Conservation (phyloP, 1,139 yeast species). For the Lodderomyces elongisporus region DNA sequence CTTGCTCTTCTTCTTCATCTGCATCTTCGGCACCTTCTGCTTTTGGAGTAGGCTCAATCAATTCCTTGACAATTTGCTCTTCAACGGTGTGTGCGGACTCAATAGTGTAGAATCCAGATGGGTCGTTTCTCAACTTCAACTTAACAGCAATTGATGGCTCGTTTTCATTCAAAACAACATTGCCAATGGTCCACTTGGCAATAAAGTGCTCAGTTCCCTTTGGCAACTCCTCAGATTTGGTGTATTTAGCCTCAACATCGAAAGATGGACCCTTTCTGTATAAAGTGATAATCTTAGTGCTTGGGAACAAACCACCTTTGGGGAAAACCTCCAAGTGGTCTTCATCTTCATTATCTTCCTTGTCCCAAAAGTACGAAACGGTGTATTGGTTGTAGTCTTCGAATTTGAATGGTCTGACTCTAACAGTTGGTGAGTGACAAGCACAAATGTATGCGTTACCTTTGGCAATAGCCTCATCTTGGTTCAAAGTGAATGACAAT, state of each 20-base stretch:
- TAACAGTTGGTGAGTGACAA: conserved; percentile 96
- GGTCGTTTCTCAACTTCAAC: conserved; percentile 93
- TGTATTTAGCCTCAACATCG: conserved; percentile 80
- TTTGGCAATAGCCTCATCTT: conserved; percentile 98
- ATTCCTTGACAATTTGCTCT: conserved; percentile 84
- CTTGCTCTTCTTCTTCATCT: conserved; percentile 48
- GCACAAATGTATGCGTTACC: conserved; percentile 99
- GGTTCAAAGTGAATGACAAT: conserved; percentile 92
- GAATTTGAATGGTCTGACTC: conserved; percentile 98
- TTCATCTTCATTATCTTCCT: conserved; percentile 89
- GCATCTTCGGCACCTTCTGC: conserved; percentile 47
- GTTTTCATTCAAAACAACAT: conserved; percentile 74
- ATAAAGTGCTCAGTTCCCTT: conserved; percentile 61
- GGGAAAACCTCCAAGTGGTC: conserved; percentile 97
- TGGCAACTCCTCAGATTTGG: conserved; percentile 70
- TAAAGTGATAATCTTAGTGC: conserved; percentile 90
- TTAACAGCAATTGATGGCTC: conserved; percentile 81
- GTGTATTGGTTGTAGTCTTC: conserved; percentile 92
- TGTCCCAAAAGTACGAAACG: conserved; percentile 93
- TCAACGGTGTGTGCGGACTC: conserved; percentile 95
- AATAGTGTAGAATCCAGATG: conserved; percentile 90
- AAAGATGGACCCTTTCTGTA: conserved; percentile 83
- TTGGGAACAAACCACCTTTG: conserved; percentile 86
- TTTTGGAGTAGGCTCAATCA: conserved; percentile 52
- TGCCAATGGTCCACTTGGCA: conserved; percentile 83